Percentiles rank a stretch among this genome's conserved stretches.
These are phyloP conservation scores for Globisporangium nagaii DNA, from an alignment of 352 stramenopile genomes.

Conservation along the genomic window DNA sequence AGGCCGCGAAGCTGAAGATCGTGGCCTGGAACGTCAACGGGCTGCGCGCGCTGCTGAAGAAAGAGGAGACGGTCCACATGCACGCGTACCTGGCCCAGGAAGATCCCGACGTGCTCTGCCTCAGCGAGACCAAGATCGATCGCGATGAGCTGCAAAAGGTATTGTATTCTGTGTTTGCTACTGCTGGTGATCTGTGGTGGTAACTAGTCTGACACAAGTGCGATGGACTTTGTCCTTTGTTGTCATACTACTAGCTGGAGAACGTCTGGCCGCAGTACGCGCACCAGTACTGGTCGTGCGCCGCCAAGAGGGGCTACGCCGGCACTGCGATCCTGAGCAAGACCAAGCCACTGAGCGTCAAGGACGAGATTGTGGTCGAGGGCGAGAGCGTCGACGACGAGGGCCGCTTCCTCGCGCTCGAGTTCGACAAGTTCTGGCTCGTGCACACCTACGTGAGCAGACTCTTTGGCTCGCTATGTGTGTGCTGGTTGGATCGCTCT, in stretches of 20 bases:
- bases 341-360: constrained; percentile 61
- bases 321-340: constrained; percentile 75
- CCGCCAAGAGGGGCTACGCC: constrained; percentile 73
- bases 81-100: constrained; percentile 74
- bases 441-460: constrained; percentile 78
- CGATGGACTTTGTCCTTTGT: background rate
- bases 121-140: constrained; percentile 86
- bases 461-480: too few species aligned
- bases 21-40: constrained; percentile 85
- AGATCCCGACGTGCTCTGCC: constrained; percentile 73
- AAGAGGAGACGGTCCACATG: constrained; percentile 56
- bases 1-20: constrained; percentile 30
- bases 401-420: constrained; percentile 72
- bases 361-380: constrained; percentile 57
- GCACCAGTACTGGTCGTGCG: constrained; percentile 77
- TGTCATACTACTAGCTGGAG: constrained; percentile 27
- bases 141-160: constrained; percentile 57
- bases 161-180: background rate
- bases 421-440: constrained; percentile 74
- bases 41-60: constrained; percentile 69
- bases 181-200: background rate
- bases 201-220: background rate
- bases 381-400: constrained; percentile 49
- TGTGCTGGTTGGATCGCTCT: too few species aligned
- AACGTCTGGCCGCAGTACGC: constrained; percentile 67